Base-by-base conservation (phyloP, 2,329 filamentous ascomycete species). In the Malbranchea cinnamomea region DNA sequence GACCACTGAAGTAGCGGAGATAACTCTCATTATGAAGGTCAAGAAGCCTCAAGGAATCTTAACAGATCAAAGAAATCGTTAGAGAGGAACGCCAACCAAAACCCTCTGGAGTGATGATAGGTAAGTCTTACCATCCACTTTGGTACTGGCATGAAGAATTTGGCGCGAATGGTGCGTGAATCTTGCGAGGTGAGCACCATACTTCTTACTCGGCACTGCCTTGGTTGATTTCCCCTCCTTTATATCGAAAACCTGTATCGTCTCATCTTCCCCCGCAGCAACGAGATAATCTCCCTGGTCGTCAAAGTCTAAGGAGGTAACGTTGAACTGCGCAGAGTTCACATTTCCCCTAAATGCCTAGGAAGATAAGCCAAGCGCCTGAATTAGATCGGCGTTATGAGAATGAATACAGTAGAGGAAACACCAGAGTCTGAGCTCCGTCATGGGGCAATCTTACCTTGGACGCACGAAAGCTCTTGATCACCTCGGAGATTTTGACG, bases 281-380 rank as follows among this genome's bases (percentile, higher is more conserved):
- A 98, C 83, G 36, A 91, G 70, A 28, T 87, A 79, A 54, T 94
- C 84, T 53, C 89, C 89, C 24, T 81, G 78, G 59, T 95, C 85
- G 54, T 95, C 85, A 51, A 93, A 98, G 60, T 98, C 87, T 44
- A 98, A 71, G 2, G 87, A 95, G 6, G 89, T 78, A 36, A 94
- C 73, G 40, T 74, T 67, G 3, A 75, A 71, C 29, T 41, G 45
- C 31, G 37, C 40, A 41, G 49, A 50, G 43, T 55, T 61, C 25
- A 44, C 40, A 23, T 42, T 38, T 6, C 37, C 44, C 34, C 43
- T 47, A 37, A 51, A 59, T 2, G 42, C 39, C 51, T 52, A 34
- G 14, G 20, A 11, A 30, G n/a, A n/a, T n/a, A n/a, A n/a, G n/a
- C n/a, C n/a, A n/a, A 13, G 4, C 33, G 23, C 29, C 28, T 28